Evolutionary conservation across 176 grass and related monocot genomes (phyloP), one percentile per base, ranked within the genome.

Genomic region (Oryza nivara): DNA sequence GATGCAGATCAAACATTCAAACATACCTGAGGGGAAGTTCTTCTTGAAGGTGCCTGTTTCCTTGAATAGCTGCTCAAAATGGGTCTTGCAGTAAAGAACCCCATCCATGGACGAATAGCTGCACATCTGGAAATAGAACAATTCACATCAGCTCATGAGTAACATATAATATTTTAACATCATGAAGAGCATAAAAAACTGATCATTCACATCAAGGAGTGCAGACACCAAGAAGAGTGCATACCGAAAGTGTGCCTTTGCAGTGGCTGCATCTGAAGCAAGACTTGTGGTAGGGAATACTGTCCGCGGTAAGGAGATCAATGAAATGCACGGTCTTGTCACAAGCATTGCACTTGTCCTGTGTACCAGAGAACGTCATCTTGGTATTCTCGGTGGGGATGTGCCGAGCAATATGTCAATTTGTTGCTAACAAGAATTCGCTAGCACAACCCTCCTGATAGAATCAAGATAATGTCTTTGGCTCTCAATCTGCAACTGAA

Each of bases 191-290:
- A 54, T 72, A 26, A 86, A 11, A 75, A 79, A 76, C 67, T 16
- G 12, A 67, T 77, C 74, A 58, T 73, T 61, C 43, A 68, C 14
- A 38, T 76, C 11, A 35, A 23, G 13, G 30, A 52, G 41, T 36
- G 61, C 46, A 60, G 75, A 69, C 32, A 14, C 47, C 48, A 70
- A 82, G 60, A 75, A 68, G 72, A 61, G 36, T 65, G 38, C 36
- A 68, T 87, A 91, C 91, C 14, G 84, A 87, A 69, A 93, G 88
- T 13, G 81, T 93, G 79, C 86, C 91, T 88, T 91, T 96, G 94
- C 91, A 96, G 66, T 88, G 89, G 91, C 86, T 96, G 69, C 89
- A 96, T 87, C 79, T 96, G 94, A 96, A 96, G 88, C 94, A 93
- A 76, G 91, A 91, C 84, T 89, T 96, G 88, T 96, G 91, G 80